These are phyloP conservation scores for Chalciporus sphaerocephalus DNA, from an alignment of 768 basidiomycete species.

Conservation along the genomic window DNA sequence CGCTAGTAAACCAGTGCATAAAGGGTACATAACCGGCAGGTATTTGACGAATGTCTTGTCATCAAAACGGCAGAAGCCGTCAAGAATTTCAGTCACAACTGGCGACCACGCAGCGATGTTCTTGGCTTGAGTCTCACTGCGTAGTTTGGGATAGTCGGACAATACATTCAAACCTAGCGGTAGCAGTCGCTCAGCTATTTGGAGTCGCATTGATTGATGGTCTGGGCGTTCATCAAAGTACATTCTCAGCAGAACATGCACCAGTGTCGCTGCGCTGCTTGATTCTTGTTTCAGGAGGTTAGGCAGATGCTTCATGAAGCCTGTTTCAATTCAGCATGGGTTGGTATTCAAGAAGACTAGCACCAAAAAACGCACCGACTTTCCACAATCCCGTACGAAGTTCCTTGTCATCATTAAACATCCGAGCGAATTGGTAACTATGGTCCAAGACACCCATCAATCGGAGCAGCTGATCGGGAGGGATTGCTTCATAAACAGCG, in stretches of 20 bases:
- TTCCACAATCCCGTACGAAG: slow-evolving; percentile 96
- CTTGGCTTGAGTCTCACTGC: slow-evolving; percentile 86
- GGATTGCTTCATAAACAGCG: slow-evolving; percentile 88
- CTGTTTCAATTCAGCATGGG: slow-evolving; percentile 37
- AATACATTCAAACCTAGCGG: slow-evolving; percentile 86
- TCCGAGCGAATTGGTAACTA: slow-evolving; percentile 94
- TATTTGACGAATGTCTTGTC: slow-evolving; percentile 85
- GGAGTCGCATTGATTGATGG: slow-evolving; percentile 77
- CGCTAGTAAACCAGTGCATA: slow-evolving; percentile 78
- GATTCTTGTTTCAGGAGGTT: slow-evolving; percentile 98
- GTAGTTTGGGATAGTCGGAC: slow-evolving; percentile 86
- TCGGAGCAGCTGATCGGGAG: slow-evolving; percentile 86
- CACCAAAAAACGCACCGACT: slow-evolving; percentile 71
- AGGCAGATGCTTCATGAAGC: slow-evolving; percentile 99
- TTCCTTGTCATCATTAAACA: slow-evolving; percentile 98
- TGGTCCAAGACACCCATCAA: slow-evolving; percentile 96
- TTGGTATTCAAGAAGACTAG: background rate
- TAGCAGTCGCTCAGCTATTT: slow-evolving; percentile 68
- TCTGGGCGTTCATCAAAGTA: slow-evolving; percentile 88
- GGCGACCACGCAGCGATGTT: slow-evolving; percentile 98
- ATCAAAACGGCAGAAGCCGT: slow-evolving; percentile 87
- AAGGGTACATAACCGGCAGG: slow-evolving; percentile 85
- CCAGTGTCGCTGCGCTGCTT: slow-evolving; percentile 90
- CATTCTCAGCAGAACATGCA: slow-evolving; percentile 89
- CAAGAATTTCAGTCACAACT: slow-evolving; percentile 92